A percentile compares a stretch with the other conserved stretches of the same genome.
These are phyloP conservation scores for Thraustochytrium sp. DNA, from an alignment of 352 stramenopile species.

Conservation along the genomic window DNA sequence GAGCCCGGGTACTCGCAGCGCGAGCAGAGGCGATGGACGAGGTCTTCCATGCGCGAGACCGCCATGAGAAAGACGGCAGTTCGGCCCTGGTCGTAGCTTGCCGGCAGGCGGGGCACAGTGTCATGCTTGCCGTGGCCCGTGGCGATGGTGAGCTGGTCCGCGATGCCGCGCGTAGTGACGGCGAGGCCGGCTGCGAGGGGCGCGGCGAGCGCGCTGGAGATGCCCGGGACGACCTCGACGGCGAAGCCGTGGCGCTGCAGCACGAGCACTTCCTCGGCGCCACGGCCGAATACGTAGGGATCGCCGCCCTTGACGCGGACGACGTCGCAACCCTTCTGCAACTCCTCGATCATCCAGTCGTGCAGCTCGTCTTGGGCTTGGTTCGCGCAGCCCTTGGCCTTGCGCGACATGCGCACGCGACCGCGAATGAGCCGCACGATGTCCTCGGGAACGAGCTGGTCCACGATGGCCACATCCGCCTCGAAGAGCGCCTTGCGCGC, in stretches of 20 bases:
- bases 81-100: constrained; percentile 86
- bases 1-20: constrained; percentile 72
- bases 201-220: constrained; percentile 86
- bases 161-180: constrained; percentile 85
- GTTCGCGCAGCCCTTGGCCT: constrained; percentile 87
- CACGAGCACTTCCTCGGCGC: constrained; percentile 82
- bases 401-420: constrained; percentile 68
- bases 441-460: constrained; percentile 78
- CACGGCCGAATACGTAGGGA: constrained; percentile 91
- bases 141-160: constrained; percentile 76
- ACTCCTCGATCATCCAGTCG: constrained; percentile 76
- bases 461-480: constrained; percentile 80
- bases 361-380: constrained; percentile 86
- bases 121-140: constrained; percentile 51
- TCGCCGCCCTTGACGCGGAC: constrained; percentile 94
- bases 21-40: constrained; percentile 74
- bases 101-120: constrained; percentile 70
- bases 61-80: constrained; percentile 96
- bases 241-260: constrained; percentile 64
- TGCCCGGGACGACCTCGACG: constrained; percentile 74
- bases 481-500: constrained; percentile 71
- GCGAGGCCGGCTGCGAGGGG: constrained; percentile 86
- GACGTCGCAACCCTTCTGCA: constrained; percentile 78
- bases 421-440: constrained; percentile 77
- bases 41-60: constrained; percentile 79